Evolutionary conservation across 1,284 basidiomycete genomes (phyloP).

Genomic region (Porodaedalea pini): DNA sequence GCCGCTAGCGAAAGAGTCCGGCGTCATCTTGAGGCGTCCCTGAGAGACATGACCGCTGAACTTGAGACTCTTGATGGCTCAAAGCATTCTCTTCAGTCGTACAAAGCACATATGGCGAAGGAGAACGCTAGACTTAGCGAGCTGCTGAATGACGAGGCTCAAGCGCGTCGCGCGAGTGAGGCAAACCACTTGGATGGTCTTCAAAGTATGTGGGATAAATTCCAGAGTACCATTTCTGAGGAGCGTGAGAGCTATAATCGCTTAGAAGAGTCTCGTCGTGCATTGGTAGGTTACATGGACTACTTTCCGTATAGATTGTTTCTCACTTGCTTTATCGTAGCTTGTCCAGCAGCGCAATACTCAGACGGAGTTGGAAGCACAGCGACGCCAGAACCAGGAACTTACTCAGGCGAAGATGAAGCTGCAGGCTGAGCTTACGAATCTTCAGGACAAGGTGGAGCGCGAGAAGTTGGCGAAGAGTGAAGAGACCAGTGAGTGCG

Average conservation of each 20-base stretch:
- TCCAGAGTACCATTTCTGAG: constrained; percentile 56
- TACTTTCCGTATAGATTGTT: neutral
- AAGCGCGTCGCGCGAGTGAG: constrained; percentile 58
- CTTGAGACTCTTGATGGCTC: constrained; percentile 64
- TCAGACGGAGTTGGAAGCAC: constrained; percentile 61
- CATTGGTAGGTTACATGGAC: constrained; percentile 45
- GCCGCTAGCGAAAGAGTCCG: constrained; percentile 64
- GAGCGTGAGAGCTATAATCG: constrained; percentile 61
- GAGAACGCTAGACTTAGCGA: constrained; percentile 57
- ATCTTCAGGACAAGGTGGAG: constrained; percentile 56
- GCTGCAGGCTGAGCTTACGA: constrained; percentile 53
- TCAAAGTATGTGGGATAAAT: constrained; percentile 66
- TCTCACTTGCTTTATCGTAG: constrained; percentile 33
- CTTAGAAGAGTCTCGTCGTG: constrained; percentile 69
- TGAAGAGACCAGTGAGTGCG: constrained; percentile 51
- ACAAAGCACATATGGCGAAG: constrained; percentile 51
- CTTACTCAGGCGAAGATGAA: constrained; percentile 53
- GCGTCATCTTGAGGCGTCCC: constrained; percentile 59
- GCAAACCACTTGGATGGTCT: constrained; percentile 61
- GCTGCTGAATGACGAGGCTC: constrained; percentile 61
- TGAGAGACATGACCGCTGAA: constrained; percentile 61
- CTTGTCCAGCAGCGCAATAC: constrained; percentile 63
- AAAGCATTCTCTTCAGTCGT: constrained; percentile 58
- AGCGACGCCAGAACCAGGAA: constrained; percentile 59
- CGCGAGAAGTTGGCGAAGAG: constrained; percentile 49